Percentiles rank a stretch among this genome's conserved stretches.
phyloP scores from a whole-genome alignment of 208 protist genomes.

The Leishmania aethiopica region DNA sequence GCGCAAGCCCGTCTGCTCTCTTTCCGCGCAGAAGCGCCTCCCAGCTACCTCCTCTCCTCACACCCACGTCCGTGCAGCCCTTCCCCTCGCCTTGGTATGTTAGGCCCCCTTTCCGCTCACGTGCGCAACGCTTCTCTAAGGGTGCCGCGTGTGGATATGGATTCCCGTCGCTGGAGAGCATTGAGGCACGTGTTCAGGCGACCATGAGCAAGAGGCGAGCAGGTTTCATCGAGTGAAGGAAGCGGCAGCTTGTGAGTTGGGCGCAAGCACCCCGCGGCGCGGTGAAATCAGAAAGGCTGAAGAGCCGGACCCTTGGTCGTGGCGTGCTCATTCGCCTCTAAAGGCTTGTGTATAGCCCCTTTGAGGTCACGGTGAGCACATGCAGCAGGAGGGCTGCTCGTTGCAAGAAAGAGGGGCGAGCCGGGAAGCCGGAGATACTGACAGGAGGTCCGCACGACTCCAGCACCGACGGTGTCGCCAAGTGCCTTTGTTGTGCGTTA shows the following conservation, averaged over 20 bases:
- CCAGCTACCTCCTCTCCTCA: not conserved
- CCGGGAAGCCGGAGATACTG: not conserved
- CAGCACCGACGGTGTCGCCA: not conserved
- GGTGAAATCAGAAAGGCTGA: not conserved
- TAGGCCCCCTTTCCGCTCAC: not conserved
- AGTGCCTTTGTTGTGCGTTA: not conserved
- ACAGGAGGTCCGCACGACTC: too few relatives aligned
- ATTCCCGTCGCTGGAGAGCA: not conserved
- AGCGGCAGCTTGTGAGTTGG: too few relatives aligned
- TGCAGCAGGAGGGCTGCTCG: too few relatives aligned
- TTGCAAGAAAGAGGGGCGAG: not conserved
- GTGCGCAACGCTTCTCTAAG: not conserved
- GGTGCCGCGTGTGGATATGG: not conserved
- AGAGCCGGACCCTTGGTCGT: not conserved
- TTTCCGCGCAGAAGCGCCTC: not conserved
- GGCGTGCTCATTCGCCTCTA: not conserved
- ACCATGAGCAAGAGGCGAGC: not conserved
- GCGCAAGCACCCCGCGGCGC: too few relatives aligned
- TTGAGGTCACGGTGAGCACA: not conserved
- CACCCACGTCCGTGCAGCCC: not conserved
- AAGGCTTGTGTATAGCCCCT: not conserved
- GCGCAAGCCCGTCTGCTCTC: not conserved
- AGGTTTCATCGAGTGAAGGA: too few relatives aligned
- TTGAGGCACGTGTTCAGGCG: not conserved
- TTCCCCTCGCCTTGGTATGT: not conserved